Evolutionary conservation across 169 alveolate genomes (phyloP), one percentile per base, ranked within the genome.

Genomic region (Eimeria falciformis): DNA sequence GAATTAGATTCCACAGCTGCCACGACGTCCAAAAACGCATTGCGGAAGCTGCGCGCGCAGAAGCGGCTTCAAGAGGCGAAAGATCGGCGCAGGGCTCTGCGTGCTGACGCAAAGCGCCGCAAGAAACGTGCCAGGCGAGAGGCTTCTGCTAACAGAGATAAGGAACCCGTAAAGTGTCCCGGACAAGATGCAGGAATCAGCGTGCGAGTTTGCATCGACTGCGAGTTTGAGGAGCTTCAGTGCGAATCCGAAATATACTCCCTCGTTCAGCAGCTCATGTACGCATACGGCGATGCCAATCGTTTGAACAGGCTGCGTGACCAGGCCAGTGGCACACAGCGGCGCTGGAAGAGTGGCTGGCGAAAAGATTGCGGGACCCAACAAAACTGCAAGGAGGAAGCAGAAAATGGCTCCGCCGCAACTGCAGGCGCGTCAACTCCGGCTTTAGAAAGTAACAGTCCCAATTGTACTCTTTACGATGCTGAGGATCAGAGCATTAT

Each of bases 241-340:
- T 56, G 68, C 21, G 91, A 89, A 0, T 37, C 65, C 47, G 94
- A 86, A 18, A 33, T 50, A 14, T 47, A 23, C 25, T 53, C 86
- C 33, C 92, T 92, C 29, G 73, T 77, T 33, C 95, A 92, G 85
- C 95, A 92, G 82, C 94, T 92, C 73, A 87, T 92, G 94, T 92
- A 71, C 81, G 29, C 90, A 21, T 92, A 92, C 43, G 95, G 94
- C n/a, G 95, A 94, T 5, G 68, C 50, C 45, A 47, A 58, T 3
- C 69, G 73, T 11, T 29, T 45, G 27, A 90, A 90, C 37, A 47
- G 78, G 18, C 23, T 12, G 53, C 27, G 56, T 4, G 77, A n/a
- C 58, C 12, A 62, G 29, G 29, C 23, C 5, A 14, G 14, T 21
- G 75, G 40, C 17, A 5, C 12, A 17, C 27, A 62, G 75, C 75